Evolutionary conservation across 2,329 filamentous ascomycete genomes (phyloP).

Genomic region (Aspergillus sp.): DNA sequence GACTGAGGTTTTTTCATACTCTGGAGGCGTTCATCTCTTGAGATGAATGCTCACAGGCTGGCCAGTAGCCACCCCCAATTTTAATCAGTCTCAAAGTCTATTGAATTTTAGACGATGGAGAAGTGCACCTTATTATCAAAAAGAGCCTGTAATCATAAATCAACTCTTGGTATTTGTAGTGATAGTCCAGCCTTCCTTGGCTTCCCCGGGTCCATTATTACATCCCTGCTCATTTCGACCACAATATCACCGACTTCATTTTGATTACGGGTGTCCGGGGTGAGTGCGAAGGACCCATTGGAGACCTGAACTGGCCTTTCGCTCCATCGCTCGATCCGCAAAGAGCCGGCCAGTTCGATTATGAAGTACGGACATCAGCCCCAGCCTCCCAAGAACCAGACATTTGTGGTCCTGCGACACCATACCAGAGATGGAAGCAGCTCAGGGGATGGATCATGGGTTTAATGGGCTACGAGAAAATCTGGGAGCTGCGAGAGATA

Average conservation of each 20-base stretch:
- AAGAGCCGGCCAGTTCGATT: neutral
- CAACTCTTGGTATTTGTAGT: neutral
- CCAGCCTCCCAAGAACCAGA: neutral
- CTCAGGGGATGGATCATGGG: neutral
- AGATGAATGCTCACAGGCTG: neutral
- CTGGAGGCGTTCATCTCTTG: neutral
- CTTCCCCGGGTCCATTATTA: neutral
- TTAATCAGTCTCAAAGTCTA: neutral
- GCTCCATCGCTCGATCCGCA: neutral
- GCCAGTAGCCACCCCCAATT: neutral
- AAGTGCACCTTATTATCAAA: neutral
- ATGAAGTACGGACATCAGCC: neutral
- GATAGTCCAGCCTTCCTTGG: neutral
- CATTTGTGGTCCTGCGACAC: neutral
- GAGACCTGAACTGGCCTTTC: neutral
- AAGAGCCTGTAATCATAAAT: neutral
- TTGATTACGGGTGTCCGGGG: neutral
- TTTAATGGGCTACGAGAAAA: neutral
- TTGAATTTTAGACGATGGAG: neutral
- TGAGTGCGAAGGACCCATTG: neutral
- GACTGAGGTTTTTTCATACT: neutral
- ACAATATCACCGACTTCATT: neutral
- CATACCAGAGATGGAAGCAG: constrained; percentile 5
- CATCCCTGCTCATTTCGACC: neutral
- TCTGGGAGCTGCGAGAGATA: neutral